phyloP scores from a whole-genome alignment of 345 rosid species.

The Lagerstroemia speciosa region DNA sequence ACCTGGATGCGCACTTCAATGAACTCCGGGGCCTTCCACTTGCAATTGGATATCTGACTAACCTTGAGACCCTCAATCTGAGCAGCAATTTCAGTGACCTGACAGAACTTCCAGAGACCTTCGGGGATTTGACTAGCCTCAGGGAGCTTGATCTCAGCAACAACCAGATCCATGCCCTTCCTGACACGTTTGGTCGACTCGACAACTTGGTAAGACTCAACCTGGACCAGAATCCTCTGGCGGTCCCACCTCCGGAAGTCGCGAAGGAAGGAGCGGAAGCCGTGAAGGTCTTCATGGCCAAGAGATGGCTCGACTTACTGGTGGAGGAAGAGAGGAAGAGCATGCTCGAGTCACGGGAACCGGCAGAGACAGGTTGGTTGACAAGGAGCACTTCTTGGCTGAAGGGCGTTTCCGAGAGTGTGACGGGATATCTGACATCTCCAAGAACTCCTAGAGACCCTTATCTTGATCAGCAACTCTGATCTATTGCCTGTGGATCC shows the following conservation, averaged over 20 bases:
- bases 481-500: background rate
- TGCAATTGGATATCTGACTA: conserved; percentile 52
- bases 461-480: conserved; percentile 71
- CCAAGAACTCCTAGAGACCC: conserved; percentile 47
- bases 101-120: conserved; percentile 62
- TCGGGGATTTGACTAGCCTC: conserved; percentile 71
- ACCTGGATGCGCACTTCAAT: conserved; percentile 80
- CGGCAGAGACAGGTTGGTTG: conserved; percentile 57
- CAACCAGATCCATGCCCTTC: conserved; percentile 76
- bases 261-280: conserved; percentile 68
- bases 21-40: conserved; percentile 58
- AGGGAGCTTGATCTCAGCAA: conserved; percentile 83
- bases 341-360: conserved; percentile 41
- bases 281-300: conserved; percentile 63
- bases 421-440: conserved; percentile 32
- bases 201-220: conserved; percentile 60
- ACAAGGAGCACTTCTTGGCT: conserved; percentile 74
- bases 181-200: conserved; percentile 73
- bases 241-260: conserved; percentile 49
- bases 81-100: conserved; percentile 75
- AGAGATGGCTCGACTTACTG: conserved; percentile 61
- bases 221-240: conserved; percentile 65
- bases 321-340: conserved; percentile 60
- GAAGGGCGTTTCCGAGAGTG: conserved; percentile 36
- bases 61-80: conserved; percentile 63